These are phyloP conservation scores for Epichloe amarillans DNA, from an alignment of 2,329 filamentous ascomycete species.

Conservation along the genomic window DNA sequence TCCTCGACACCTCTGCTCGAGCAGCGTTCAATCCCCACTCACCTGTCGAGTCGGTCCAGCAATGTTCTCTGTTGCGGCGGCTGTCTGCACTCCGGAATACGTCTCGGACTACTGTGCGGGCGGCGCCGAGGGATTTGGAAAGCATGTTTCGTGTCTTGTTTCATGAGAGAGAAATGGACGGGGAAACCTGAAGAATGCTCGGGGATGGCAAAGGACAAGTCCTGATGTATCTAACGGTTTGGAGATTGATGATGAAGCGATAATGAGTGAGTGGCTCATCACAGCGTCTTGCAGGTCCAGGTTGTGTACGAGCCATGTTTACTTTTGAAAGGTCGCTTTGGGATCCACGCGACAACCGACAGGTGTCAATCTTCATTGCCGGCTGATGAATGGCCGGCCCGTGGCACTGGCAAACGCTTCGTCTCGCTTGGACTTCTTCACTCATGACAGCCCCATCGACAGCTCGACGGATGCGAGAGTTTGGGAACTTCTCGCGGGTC, in stretches of 20 bases:
- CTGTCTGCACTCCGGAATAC: slow-evolving; percentile 1
- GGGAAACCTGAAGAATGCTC: too few relatives aligned
- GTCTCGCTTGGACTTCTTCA: not conserved
- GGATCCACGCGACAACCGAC: not conserved
- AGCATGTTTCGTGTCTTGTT: not conserved
- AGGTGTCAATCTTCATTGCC: not conserved
- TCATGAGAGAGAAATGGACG: not conserved
- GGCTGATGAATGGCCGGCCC: not conserved
- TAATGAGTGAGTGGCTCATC: too few relatives aligned
- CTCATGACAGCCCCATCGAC: not conserved
- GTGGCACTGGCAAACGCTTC: not conserved
- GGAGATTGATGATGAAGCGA: too few relatives aligned
- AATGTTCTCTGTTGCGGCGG: not conserved
- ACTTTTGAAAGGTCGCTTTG: not conserved
- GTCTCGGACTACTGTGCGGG: slow-evolving; percentile 2
- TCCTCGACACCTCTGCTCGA: not conserved
- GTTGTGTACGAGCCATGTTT: too few relatives aligned
- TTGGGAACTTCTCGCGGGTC: too few relatives aligned
- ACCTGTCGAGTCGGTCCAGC: not conserved
- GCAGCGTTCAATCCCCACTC: not conserved
- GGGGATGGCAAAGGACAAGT: too few relatives aligned
- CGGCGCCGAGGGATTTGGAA: slow-evolving; percentile 2
- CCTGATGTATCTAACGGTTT: too few relatives aligned
- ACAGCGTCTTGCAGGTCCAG: too few relatives aligned
- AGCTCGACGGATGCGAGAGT: too few relatives aligned